These are phyloP conservation scores for Aspergillus latus DNA, from an alignment of 2,329 filamentous ascomycete genomes.

Conservation along the genomic window DNA sequence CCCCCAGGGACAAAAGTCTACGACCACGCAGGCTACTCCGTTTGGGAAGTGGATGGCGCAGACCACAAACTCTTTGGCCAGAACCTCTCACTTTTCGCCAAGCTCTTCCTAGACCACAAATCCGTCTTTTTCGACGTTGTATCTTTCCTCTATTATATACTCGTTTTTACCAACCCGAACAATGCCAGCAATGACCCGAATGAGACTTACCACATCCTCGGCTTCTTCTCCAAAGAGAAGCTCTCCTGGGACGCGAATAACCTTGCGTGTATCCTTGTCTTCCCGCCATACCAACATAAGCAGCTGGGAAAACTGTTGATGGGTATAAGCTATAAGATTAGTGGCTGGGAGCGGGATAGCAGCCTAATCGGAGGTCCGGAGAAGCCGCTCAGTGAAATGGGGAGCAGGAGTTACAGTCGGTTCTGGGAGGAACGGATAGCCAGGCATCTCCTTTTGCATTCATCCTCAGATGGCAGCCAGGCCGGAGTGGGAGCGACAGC, in stretches of 20 bases:
- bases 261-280: slow-evolving; percentile 90
- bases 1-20: slow-evolving; percentile 76
- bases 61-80: slow-evolving; percentile 87
- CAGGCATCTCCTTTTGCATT: slow-evolving; percentile 59
- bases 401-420: slow-evolving; percentile 74
- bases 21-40: slow-evolving; percentile 73
- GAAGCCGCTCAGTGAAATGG: slow-evolving; percentile 85
- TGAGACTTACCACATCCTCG: slow-evolving; percentile 63
- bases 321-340: slow-evolving; percentile 90
- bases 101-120: slow-evolving; percentile 97
- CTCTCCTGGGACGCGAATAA: slow-evolving; percentile 99
- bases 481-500: slow-evolving; percentile 23
- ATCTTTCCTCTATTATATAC: slow-evolving; percentile 90
- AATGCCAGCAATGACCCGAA: slow-evolving; percentile 26
- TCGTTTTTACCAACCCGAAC: slow-evolving; percentile 67
- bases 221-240: slow-evolving; percentile 99
- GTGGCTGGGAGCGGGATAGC: slow-evolving; percentile 64
- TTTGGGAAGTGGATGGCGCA: slow-evolving; percentile 92
- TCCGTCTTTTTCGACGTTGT: slow-evolving; percentile 97
- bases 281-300: slow-evolving; percentile 91
- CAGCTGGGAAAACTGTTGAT: slow-evolving; percentile 87
- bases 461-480: slow-evolving; percentile 18
- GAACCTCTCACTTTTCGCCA: slow-evolving; percentile 92
- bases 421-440: slow-evolving; percentile 87
- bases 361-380: slow-evolving; percentile 86